Evolutionary conservation across 305 asterid species (phyloP).

Genomic region (Ruellia speciosa): DNA sequence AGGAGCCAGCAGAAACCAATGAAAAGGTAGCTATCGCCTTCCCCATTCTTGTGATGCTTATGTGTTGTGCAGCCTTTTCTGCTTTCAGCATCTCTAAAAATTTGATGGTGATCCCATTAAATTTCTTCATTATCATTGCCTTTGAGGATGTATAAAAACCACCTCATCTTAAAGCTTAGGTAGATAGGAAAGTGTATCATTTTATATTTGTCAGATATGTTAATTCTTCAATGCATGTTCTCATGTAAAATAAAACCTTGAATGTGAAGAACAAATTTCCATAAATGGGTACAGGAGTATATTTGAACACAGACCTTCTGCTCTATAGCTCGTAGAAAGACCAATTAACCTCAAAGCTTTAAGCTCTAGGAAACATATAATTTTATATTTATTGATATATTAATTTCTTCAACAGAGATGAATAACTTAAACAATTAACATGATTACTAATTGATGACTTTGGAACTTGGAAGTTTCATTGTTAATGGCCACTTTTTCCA

Average conservation of each 20-base stretch:
- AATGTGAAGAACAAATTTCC: too few species aligned
- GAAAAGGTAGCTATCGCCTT: conserved; percentile 37
- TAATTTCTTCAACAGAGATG: background rate
- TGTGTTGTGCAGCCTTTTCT: background rate
- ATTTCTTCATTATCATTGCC: background rate
- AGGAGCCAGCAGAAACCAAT: conserved; percentile 41
- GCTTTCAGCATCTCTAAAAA: background rate
- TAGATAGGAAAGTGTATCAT: background rate
- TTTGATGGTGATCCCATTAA: background rate
- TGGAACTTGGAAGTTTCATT: background rate
- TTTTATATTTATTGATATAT: too few species aligned
- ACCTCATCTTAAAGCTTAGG: background rate
- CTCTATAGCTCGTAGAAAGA: too few species aligned
- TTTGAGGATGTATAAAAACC: background rate
- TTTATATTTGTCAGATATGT: background rate
- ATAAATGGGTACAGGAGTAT: too few species aligned
- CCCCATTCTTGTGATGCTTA: background rate
- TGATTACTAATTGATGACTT: background rate
- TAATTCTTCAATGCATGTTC: too few species aligned
- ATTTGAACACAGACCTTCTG: too few species aligned
- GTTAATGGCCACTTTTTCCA: background rate
- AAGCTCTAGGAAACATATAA: too few species aligned
- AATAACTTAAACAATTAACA: background rate
- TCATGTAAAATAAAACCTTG: too few species aligned
- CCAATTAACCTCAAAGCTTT: too few species aligned